Conservation (phyloP, 2,329 filamentous ascomycete species). For the Xylariaceae sp. region DNA sequence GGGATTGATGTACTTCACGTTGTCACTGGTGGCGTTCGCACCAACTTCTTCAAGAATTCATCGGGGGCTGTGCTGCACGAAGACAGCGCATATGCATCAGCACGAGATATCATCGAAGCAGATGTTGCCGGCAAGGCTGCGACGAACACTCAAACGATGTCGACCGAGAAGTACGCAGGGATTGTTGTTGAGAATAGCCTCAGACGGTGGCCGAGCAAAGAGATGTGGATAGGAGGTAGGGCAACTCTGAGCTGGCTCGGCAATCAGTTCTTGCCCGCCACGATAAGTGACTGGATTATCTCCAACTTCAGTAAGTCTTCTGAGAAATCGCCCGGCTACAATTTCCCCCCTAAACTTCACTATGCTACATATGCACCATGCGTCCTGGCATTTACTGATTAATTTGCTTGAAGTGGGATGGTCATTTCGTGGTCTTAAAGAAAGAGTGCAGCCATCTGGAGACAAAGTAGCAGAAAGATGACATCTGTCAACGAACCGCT, state of each 20-base stretch:
- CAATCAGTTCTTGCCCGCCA: constrained; percentile 6
- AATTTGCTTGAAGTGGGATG: background rate
- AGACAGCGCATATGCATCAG: constrained; percentile 12
- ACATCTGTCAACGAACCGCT: no score
- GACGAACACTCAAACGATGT: constrained; percentile 7
- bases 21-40: constrained; percentile 31
- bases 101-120: constrained; percentile 11
- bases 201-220: constrained; percentile 8
- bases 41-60: constrained; percentile 25
- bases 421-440: constrained; percentile 1
- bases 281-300: constrained; percentile 14
- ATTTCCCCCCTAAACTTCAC: no score
- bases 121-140: constrained; percentile 9
- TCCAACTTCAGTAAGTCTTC: constrained; percentile 3
- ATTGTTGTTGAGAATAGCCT: constrained; percentile 14
- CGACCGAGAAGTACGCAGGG: constrained; percentile 11
- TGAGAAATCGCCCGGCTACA: no score
- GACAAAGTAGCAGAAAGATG: background rate
- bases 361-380: no score
- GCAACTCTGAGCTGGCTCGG: constrained; percentile 9
- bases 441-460: background rate
- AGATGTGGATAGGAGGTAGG: constrained; percentile 14
- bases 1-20: constrained; percentile 32
- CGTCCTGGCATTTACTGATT: no score
- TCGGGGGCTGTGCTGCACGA: constrained; percentile 6